phyloP scores from a whole-genome alignment of 192 early-diverging fungal species.

The Hyaloraphidium curvatum region DNA sequence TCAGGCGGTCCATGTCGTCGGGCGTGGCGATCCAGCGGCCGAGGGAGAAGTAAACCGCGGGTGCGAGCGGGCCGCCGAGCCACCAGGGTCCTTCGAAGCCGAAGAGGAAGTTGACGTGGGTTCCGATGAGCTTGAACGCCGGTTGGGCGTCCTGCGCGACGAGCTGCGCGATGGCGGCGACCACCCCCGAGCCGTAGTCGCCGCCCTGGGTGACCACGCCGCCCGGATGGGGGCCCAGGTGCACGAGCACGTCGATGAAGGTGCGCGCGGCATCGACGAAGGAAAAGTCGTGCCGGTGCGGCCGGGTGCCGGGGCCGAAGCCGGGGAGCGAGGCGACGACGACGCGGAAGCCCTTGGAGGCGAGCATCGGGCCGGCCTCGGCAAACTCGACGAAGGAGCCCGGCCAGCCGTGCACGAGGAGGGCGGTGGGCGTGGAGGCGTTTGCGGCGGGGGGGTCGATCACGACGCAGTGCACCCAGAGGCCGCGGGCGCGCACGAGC shows the following conservation, averaged over 20 bases:
- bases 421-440: slow-evolving; percentile 30
- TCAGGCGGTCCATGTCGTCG: too few relatives aligned
- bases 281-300: slow-evolving; percentile 1
- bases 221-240: not conserved
- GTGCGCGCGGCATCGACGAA: slow-evolving; percentile 6
- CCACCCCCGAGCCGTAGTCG: slow-evolving; percentile 10
- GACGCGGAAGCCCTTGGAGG: slow-evolving; percentile 27
- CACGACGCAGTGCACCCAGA: slow-evolving; percentile 7
- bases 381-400: slow-evolving; percentile 22
- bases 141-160: not conserved
- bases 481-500: too few relatives aligned
- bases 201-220: slow-evolving; percentile 33
- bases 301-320: slow-evolving; percentile 30
- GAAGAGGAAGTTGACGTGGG: too few relatives aligned
- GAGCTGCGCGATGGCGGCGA: not conserved
- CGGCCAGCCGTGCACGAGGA: slow-evolving; percentile 48
- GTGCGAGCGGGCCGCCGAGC: too few relatives aligned
- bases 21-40: too few relatives aligned
- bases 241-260: slow-evolving; percentile 11
- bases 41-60: too few relatives aligned
- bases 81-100: too few relatives aligned
- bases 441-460: slow-evolving; percentile 9
- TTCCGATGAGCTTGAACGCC: too few relatives aligned
- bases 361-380: slow-evolving; percentile 19
- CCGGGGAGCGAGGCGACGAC: slow-evolving; percentile 44